phyloP scores from a whole-genome alignment of 2,329 filamentous ascomycete genomes.

The Pseudogymnoascus sp. region DNA sequence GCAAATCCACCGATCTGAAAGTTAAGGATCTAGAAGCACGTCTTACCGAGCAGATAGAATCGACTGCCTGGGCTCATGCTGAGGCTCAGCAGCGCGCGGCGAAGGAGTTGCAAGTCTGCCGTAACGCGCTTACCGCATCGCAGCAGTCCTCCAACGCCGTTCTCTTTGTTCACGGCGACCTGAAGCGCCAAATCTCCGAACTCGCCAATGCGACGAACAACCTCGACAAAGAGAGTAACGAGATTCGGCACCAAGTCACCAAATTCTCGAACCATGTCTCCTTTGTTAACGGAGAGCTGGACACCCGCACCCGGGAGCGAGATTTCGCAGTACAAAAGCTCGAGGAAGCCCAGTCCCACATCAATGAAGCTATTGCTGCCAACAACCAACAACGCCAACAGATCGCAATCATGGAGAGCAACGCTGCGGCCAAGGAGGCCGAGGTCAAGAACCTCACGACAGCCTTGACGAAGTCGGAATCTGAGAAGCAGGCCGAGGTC shows the following conservation, averaged over 20 bases:
- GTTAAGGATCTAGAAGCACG: not conserved
- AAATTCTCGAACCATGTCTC: not conserved
- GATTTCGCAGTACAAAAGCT: slow-evolving; percentile 2
- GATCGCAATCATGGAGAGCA: not conserved
- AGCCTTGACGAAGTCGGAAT: not conserved
- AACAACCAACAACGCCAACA: not conserved
- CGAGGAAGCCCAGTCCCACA: not conserved
- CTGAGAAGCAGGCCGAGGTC: not conserved
- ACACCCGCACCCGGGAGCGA: not conserved
- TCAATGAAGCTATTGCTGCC: not conserved
- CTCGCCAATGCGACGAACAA: not conserved
- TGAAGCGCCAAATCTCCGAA: not conserved
- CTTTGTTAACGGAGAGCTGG: slow-evolving; percentile 2
- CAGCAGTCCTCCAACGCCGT: not conserved
- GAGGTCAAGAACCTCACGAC: not conserved
- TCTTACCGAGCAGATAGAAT: not conserved
- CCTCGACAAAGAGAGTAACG: not conserved
- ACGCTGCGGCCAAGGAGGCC: not conserved
- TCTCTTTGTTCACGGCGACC: not conserved
- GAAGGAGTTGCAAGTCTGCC: not conserved
- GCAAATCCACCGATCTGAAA: not conserved
- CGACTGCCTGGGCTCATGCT: not conserved
- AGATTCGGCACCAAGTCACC: not conserved
- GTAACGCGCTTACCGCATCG: not conserved
- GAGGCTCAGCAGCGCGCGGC: not conserved